Conservation (phyloP, 805 yeast genomes). For the Candida wancherniae region DNA sequence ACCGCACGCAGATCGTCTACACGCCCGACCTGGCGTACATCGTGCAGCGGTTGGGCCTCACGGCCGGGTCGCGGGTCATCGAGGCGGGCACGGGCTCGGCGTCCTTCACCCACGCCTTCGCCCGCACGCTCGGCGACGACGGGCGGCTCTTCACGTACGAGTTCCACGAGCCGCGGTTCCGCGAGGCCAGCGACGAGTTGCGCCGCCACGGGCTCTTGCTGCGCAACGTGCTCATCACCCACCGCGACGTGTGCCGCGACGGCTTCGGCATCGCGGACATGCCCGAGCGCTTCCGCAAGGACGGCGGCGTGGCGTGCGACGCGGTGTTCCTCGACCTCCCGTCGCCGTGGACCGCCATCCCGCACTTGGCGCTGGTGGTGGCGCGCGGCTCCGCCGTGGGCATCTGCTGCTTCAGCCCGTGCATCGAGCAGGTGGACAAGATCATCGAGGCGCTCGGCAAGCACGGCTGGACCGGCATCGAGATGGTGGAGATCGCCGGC, state of each 20-base stretch:
- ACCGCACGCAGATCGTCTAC: slow-evolving; percentile 95
- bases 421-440: slow-evolving; percentile 93
- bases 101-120: slow-evolving; percentile 88
- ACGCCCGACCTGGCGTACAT: slow-evolving; percentile 93
- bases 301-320: slow-evolving; percentile 50
- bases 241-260: slow-evolving; percentile 85
- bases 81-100: slow-evolving; percentile 99
- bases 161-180: slow-evolving; percentile 79
- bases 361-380: slow-evolving; percentile 59
- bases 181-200: slow-evolving; percentile 77
- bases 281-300: slow-evolving; percentile 19
- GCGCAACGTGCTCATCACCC: slow-evolving; percentile 61
- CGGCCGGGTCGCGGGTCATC: slow-evolving; percentile 71
- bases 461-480: slow-evolving; percentile 79
- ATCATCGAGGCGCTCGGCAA: slow-evolving; percentile 71
- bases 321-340: slow-evolving; percentile 89
- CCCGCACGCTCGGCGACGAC: slow-evolving; percentile 59
- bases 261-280: slow-evolving; percentile 61
- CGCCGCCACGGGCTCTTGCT: slow-evolving; percentile 59
- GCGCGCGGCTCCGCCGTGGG: slow-evolving; percentile 51
- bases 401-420: slow-evolving; percentile 94
- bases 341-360: slow-evolving; percentile 94
- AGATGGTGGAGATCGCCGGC: slow-evolving; percentile 88
- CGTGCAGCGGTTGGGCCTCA: slow-evolving; percentile 71
- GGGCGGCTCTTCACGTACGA: slow-evolving; percentile 83